Evolutionary conservation across 2,329 filamentous ascomycete species (phyloP), one percentile per base, ranked within the genome.

Genomic region (Ceratocystis diversiconidia): DNA sequence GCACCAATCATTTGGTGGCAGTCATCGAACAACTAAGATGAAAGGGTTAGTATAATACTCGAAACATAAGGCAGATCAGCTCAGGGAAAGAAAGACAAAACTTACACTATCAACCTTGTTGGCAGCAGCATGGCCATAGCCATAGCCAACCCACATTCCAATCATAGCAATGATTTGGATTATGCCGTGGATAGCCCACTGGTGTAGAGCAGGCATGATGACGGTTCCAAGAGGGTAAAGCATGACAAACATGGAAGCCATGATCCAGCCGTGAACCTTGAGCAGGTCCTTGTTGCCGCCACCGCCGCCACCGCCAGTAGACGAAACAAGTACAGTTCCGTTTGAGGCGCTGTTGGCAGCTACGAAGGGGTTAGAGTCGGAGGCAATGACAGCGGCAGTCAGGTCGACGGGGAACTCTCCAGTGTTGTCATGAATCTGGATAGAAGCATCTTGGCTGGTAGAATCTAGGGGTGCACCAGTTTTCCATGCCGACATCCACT

Each of bases 171-270:
- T 65, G 1, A 76, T 69, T 72, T 88, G 85, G 73, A 81, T 79
- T 8, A 73, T 73, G 5, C 77, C 82, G 70, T 88, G 85, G n/a
- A 83, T 69, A 63, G 79, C 71, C 80, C 80, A 85, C 60, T 77
- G 81, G 57, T 81, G 79, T 5, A 85, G 68, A 2, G 86, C 68
- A 2, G 84, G 82, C 79, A 87, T 85, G 50, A 85, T 71, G 2
- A 83, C 74, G 7, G 84, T 78, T 4, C 84, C 85, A 2, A 85
- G 69, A 0, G 85, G 85, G 69, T 85, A 86, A 25, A 85, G 73
- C 12, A 82, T 70, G 2, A 82, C 77, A 69, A 86, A 84, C 19
- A 81, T 79, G 59, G 86, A 71, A 30, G 79, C 78, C 83, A 87
- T 84, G 70, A 87, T 74, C 69, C 84, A 76, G 61, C 83, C 85